Conservation (phyloP, 176 grass and related monocot genomes). For the barley (Hordeum vulgare) region MorexV3_pseudomolecules_assembly NC_058521.1:409604676-409605175, state of each 20-base stretch:
- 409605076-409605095: background rate
- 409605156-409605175: background rate
- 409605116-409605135: background rate
- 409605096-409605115: background rate
- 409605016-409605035: slow-evolving; percentile 33
- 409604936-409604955: slow-evolving; percentile 20
- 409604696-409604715: slow-evolving; percentile 10
- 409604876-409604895: background rate
- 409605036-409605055: slow-evolving; percentile 24
- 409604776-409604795: slow-evolving; percentile 76
- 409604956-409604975: slow-evolving; percentile 15
- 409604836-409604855: slow-evolving; percentile 11
- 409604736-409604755: slow-evolving; percentile 2
- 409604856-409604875: background rate
- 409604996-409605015: slow-evolving; percentile 10
- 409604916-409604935: slow-evolving; percentile 14
- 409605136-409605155: background rate
- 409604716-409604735: slow-evolving; percentile 16
- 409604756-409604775: slow-evolving; percentile 24
- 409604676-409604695: slow-evolving; percentile 23
- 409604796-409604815: slow-evolving; percentile 14
- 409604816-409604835: background rate
- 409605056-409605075: background rate
- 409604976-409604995: slow-evolving; percentile 1
- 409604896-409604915: slow-evolving; percentile 35